These are phyloP conservation scores for Viridothelium virens DNA, from an alignment of 495 filamentous ascomycete genomes.

Conservation along the genomic window DNA sequence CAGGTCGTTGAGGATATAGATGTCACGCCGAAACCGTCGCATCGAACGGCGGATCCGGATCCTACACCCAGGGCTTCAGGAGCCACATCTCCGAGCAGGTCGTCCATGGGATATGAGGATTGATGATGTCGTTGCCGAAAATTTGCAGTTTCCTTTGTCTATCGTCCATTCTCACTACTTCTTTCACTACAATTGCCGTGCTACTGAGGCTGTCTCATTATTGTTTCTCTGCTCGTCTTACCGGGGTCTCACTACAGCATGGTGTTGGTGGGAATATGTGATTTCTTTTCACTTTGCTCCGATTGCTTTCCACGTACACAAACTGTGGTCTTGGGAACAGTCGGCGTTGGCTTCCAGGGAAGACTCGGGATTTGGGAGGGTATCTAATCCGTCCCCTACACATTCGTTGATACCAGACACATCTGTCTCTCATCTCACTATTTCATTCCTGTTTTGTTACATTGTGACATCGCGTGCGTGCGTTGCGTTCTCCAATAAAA, in stretches of 20 bases:
- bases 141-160: not conserved
- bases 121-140: not conserved
- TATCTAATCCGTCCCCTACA: not conserved
- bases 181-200: not conserved
- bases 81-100: not conserved
- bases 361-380: not conserved
- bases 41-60: constrained; percentile 20
- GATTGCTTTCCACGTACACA: not conserved
- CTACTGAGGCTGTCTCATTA: not conserved
- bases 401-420: not conserved
- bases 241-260: not conserved
- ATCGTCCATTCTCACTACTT: not conserved
- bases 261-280: constrained; percentile 9
- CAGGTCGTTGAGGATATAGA: constrained; percentile 37
- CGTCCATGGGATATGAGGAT: not conserved
- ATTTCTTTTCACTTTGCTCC: not conserved
- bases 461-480: not conserved
- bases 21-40: constrained; percentile 21
- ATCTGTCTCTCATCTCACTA: not conserved
- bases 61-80: constrained; percentile 23
- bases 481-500: not conserved
- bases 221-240: not conserved
- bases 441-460: not conserved
- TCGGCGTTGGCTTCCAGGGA: not conserved
- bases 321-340: not conserved